phyloP scores from a whole-genome alignment of 768 basidiomycete species.

The Cantharellus anzutake region DNA sequence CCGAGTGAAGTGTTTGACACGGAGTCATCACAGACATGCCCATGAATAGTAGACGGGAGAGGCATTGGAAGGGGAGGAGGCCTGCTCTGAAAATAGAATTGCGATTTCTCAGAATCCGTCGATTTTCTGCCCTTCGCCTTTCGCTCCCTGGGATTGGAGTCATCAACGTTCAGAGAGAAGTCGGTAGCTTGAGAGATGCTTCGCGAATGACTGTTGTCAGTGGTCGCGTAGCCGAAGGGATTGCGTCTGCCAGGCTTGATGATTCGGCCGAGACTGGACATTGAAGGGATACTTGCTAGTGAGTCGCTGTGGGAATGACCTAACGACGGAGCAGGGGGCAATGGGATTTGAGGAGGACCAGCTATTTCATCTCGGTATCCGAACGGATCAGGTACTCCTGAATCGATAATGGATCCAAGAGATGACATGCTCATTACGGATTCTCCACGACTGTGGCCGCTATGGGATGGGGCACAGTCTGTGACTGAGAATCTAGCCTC shows the following conservation, averaged over 20 bases:
- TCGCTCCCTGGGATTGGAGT: constrained; percentile 7
- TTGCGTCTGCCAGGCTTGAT: constrained; percentile 44
- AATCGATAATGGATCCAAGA: constrained; percentile 46
- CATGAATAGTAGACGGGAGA: constrained; percentile 17
- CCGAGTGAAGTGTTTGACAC: constrained; percentile 35
- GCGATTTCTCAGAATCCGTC: constrained; percentile 62
- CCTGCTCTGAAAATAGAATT: constrained; percentile 49
- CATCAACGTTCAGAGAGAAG: constrained; percentile 23
- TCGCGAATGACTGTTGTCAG: constrained; percentile 38
- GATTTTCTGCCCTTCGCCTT: constrained; percentile 22
- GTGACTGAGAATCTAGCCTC: constrained; percentile 3
- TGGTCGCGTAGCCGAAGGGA: constrained; percentile 56
- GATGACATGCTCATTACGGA: constrained; percentile 32
- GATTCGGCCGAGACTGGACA: constrained; percentile 59
- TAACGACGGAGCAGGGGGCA: constrained; percentile 15
- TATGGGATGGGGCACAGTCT: too few species aligned
- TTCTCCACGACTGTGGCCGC: neutral
- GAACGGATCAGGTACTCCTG: constrained; percentile 54
- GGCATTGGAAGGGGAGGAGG: constrained; percentile 12
- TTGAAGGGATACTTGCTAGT: constrained; percentile 52
- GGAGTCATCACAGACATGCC: constrained; percentile 37
- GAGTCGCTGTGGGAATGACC: constrained; percentile 37
- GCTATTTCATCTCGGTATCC: constrained; percentile 24
- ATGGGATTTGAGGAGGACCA: constrained; percentile 24
- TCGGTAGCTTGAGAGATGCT: constrained; percentile 45